A percentile compares a stretch with the other conserved stretches of the same genome.
phyloP scores from a whole-genome alignment of 2,329 filamentous ascomycete species.

The Aphanocladium album region DNA sequence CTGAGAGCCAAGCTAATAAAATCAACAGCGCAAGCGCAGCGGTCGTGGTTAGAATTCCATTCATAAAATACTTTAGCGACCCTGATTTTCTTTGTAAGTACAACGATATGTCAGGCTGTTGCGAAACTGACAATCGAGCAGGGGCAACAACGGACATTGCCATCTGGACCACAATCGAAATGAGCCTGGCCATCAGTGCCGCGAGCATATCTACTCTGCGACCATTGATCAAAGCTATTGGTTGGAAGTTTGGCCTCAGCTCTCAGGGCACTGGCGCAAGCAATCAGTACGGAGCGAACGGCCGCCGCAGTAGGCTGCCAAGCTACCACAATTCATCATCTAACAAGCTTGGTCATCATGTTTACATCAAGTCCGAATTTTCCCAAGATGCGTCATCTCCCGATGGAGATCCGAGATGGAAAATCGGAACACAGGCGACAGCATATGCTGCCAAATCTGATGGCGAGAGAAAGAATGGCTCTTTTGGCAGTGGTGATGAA shows the following conservation, averaged over 20 bases:
- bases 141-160: conserved; percentile 39
- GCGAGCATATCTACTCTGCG: conserved; percentile 43
- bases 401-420: background rate
- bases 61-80: conserved; percentile 31
- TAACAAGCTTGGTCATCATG: background rate
- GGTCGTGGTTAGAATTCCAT: conserved; percentile 37
- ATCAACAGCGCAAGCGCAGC: conserved; percentile 38
- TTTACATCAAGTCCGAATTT: conserved; percentile 5
- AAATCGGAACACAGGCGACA: background rate
- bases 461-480: background rate
- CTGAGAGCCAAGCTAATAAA: conserved; percentile 13
- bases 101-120: background rate
- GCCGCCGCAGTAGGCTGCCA: background rate
- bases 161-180: conserved; percentile 45
- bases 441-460: background rate
- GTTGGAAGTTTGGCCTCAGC: conserved; percentile 26
- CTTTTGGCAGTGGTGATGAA: background rate
- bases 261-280: conserved; percentile 1
- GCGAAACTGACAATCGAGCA: background rate
- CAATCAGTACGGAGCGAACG: background rate
- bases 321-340: background rate
- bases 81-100: conserved; percentile 40
- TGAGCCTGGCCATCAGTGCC: conserved; percentile 43
- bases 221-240: conserved; percentile 35
- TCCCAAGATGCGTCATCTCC: background rate